Evolutionary conservation across 2,329 filamentous ascomycete species (phyloP).

Genomic region (Exophiala viscosa): DNA sequence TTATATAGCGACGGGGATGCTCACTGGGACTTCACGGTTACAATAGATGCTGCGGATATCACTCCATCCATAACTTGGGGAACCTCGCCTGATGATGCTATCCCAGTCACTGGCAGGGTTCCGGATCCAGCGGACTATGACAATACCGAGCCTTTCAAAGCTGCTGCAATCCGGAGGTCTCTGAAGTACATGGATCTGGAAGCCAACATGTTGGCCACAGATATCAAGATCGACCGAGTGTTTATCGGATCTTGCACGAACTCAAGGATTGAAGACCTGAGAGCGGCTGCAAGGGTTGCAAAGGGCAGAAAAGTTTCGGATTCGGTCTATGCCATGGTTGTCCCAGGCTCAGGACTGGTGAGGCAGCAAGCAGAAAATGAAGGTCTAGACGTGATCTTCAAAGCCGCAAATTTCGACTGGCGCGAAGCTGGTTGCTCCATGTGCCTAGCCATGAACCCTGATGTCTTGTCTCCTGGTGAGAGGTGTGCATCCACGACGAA

Average conservation of each 20-base stretch:
- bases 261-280: conserved; percentile 89
- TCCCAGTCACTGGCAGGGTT: conserved; percentile 82
- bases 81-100: conserved; percentile 92
- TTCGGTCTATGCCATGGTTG: conserved; percentile 92
- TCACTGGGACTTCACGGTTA: conserved; percentile 81
- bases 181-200: conserved; percentile 93
- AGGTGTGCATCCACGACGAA: conserved; percentile 94
- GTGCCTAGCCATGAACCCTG: conserved; percentile 99
- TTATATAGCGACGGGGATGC: conserved; percentile 82
- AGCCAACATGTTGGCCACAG: conserved; percentile 80
- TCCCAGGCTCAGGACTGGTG: conserved; percentile 88
- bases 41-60: conserved; percentile 88
- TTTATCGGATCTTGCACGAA: conserved; percentile 99
- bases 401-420: conserved; percentile 93
- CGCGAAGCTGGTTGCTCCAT: conserved; percentile 97
- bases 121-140: conserved; percentile 83
- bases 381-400: conserved; percentile 88
- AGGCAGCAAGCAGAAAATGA: conserved; percentile 88
- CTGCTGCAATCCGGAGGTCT: conserved; percentile 71
- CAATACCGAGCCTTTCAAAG: conserved; percentile 64
- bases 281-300: conserved; percentile 78
- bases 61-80: conserved; percentile 92
- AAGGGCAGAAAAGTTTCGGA: conserved; percentile 78
- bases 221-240: conserved; percentile 86
- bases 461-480: conserved; percentile 88